These are phyloP conservation scores for Lactarius evosmus DNA, from an alignment of 768 basidiomycete species.

Conservation along the genomic window DNA sequence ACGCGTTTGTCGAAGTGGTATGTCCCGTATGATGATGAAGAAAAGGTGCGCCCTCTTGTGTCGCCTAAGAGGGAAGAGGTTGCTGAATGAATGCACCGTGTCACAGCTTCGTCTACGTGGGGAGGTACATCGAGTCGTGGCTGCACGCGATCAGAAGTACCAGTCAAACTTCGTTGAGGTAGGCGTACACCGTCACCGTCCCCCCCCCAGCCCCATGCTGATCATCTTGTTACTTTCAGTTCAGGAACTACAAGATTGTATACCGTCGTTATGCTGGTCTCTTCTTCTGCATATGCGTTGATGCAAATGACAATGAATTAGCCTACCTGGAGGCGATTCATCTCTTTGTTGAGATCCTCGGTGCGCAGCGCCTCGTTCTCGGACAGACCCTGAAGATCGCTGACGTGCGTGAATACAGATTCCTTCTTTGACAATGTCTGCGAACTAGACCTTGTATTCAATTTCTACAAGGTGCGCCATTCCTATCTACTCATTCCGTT, in stretches of 20 bases:
- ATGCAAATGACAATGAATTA: slow-evolving; percentile 97
- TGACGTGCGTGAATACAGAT: slow-evolving; percentile 46
- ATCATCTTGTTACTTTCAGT: slow-evolving; percentile 47
- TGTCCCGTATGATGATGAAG: slow-evolving; percentile 97
- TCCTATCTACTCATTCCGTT: not conserved
- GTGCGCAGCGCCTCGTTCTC: slow-evolving; percentile 43
- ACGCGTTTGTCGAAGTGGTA: slow-evolving; percentile 98
- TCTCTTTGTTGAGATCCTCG: slow-evolving; percentile 95
- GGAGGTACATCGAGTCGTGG: slow-evolving; percentile 94
- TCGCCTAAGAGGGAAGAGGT: not conserved
- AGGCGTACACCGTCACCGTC: slow-evolving; percentile 30
- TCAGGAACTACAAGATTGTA: slow-evolving; percentile 96
- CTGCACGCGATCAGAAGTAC: slow-evolving; percentile 96
- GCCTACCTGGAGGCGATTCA: slow-evolving; percentile 98
- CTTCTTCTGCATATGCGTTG: slow-evolving; percentile 97
- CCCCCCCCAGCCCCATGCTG: slow-evolving; percentile 1
- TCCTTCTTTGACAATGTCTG: slow-evolving; percentile 99
- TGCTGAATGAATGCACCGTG: not conserved
- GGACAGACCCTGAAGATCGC: slow-evolving; percentile 8
- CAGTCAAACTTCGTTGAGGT: slow-evolving; percentile 99
- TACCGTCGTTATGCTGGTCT: slow-evolving; percentile 96
- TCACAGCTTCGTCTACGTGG: slow-evolving; percentile 84
- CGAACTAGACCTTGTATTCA: slow-evolving; percentile 96
- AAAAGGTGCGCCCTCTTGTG: slow-evolving; percentile 62
- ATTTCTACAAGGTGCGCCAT: slow-evolving; percentile 85